These are phyloP conservation scores for Penicillium paradoxum DNA, from an alignment of 495 filamentous ascomycete genomes.

Conservation along the genomic window DNA sequence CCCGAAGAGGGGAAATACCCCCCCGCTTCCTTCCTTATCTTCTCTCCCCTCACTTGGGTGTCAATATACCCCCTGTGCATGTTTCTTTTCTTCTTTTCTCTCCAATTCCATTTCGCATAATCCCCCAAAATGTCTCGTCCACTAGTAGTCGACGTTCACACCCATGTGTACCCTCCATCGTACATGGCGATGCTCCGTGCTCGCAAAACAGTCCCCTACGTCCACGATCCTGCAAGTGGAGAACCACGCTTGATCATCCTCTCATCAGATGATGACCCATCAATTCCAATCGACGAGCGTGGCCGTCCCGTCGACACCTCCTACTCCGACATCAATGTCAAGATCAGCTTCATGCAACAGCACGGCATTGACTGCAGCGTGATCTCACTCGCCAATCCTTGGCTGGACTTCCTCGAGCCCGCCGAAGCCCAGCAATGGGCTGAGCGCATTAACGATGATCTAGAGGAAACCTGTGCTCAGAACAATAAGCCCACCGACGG, in stretches of 20 bases:
- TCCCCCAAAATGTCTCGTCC: constrained; percentile 23
- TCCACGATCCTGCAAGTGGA: constrained; percentile 59
- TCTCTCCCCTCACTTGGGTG: not conserved
- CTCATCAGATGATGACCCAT: constrained; percentile 53
- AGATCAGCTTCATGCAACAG: constrained; percentile 80
- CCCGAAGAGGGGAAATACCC: not conserved
- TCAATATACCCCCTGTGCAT: not conserved
- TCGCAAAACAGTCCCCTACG: constrained; percentile 71
- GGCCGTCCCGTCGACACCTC: constrained; percentile 73
- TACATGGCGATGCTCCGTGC: constrained; percentile 78
- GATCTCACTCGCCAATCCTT: constrained; percentile 89
- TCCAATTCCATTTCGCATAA: not conserved
- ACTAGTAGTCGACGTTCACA: constrained; percentile 81
- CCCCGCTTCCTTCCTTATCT: constrained; percentile 21
- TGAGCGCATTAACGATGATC: constrained; percentile 66
- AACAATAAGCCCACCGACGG: constrained; percentile 45
- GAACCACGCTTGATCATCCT: constrained; percentile 73
- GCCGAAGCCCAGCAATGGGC: constrained; percentile 59
- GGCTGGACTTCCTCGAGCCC: constrained; percentile 79
- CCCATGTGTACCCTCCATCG: constrained; percentile 84
- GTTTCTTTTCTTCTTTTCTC: too few species aligned
- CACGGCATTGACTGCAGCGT: constrained; percentile 80
- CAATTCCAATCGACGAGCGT: constrained; percentile 46
- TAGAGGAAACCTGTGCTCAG: constrained; percentile 59
- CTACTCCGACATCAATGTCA: constrained; percentile 66